Percentiles rank a stretch among this genome's conserved stretches.
phyloP scores from a whole-genome alignment of 73 alveolate species.

The Paraurostyla sp. region DNA sequence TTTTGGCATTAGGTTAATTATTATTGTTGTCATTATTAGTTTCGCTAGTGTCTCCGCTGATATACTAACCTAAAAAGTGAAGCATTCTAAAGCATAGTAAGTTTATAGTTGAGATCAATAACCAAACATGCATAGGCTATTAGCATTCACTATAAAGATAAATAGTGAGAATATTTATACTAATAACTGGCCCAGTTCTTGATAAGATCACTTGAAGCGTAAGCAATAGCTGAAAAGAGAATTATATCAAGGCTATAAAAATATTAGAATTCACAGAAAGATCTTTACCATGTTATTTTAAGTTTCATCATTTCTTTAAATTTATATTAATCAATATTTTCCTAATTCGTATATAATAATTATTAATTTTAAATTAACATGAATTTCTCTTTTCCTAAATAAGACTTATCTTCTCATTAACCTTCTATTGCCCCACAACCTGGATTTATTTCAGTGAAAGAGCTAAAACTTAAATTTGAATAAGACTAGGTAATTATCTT shows the following conservation, averaged over 20 bases:
- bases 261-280: not conserved
- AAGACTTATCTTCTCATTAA: too few relatives aligned
- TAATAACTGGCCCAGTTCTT: conserved; percentile 54
- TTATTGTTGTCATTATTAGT: not conserved
- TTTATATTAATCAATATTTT: too few relatives aligned
- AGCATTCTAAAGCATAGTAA: conserved; percentile 23
- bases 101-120: conserved; percentile 44
- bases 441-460: too few relatives aligned
- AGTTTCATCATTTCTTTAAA: not conserved
- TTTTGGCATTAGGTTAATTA: not conserved
- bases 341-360: too few relatives aligned
- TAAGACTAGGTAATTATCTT: too few relatives aligned
- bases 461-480: too few relatives aligned
- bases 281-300: conserved; percentile 40
- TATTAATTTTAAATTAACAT: too few relatives aligned
- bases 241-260: conserved; percentile 60
- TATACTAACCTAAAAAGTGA: conserved; percentile 48
- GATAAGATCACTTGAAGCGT: conserved; percentile 59
- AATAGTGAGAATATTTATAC: not conserved
- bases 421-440: too few relatives aligned
- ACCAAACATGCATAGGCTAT: conserved; percentile 69
- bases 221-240: conserved; percentile 67
- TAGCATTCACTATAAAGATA: conserved; percentile 17
- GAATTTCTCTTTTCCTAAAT: too few relatives aligned
- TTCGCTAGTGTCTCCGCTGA: not conserved